Base-by-base conservation (phyloP, 2,329 filamentous ascomycete species). In the Fusarium sp. region DNA sequence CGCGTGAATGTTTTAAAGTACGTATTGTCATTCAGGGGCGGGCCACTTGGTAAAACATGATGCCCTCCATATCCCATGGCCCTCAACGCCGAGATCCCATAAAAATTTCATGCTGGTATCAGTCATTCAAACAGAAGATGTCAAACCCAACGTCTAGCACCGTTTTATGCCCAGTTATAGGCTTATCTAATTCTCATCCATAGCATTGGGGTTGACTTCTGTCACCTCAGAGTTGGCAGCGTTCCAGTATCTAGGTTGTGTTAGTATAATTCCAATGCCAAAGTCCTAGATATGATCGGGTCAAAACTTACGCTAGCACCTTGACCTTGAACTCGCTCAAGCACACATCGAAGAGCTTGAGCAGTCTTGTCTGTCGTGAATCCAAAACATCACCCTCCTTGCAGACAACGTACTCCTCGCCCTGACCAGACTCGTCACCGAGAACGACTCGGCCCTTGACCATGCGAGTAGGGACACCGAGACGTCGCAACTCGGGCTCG, bases 291-390 rank as follows among this genome's bases (percentile, higher is more conserved):
- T 28, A 11, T 18, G n/a, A 44, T 18, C 9, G 12, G 34, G 36
- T 20, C 8, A 66, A 40, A 44, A 84, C 86, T 79, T 86, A 91
- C 77, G 94, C 94, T 79, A 92, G 83, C 70, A 97, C 82, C 75
- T 89, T 86, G 61, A 99, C 89, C 79, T 86, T 90, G 83, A 99
- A 99, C 83, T 98, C 94, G 61, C 93, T 92, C 81, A 96, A 88
- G 67, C 92, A 93, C 59, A 97, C 88, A 54, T 93, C 91, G 81
- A 99, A 98, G 75, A 97, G 85, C 88, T 98, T 98, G 80, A 99
- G 81, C 77, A 99, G 83, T 69, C 94, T 91, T 59, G 96, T 97
- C 86, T 99, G 96, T 74, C 95, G 88, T 72, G 92, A 94, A 80
- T 97, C 94, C 72, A 99, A 82, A 44, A 89, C 86, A 77, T 97